These are phyloP conservation scores for Eutrema japonicum DNA, from an alignment of 345 rosid genomes.

Conservation along the genomic window DNA sequence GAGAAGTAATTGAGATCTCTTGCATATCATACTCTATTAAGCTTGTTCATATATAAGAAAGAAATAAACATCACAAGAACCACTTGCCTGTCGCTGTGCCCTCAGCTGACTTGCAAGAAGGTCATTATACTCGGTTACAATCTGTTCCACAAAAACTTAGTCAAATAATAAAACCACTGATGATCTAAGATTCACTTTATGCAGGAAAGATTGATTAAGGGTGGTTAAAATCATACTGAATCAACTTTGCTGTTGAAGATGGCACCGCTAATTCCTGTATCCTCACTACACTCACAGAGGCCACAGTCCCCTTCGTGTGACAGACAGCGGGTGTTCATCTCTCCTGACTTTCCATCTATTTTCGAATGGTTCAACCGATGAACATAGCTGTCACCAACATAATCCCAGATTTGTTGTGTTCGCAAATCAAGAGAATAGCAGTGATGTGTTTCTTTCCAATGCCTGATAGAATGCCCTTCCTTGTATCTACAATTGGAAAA, in stretches of 20 bases:
- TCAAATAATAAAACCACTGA: background rate
- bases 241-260: constrained; percentile 90
- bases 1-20: constrained; percentile 20
- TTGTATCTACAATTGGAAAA: constrained; percentile 65
- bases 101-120: constrained; percentile 85
- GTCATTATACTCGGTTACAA: constrained; percentile 77
- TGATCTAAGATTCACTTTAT: constrained; percentile 7
- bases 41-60: constrained; percentile 22
- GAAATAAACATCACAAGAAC: constrained; percentile 8
- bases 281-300: constrained; percentile 71
- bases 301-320: constrained; percentile 71
- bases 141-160: constrained; percentile 49
- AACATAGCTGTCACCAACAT: constrained; percentile 92
- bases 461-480: constrained; percentile 89
- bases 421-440: constrained; percentile 87
- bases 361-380: constrained; percentile 92
- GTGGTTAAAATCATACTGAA: constrained; percentile 55
- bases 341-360: constrained; percentile 74
- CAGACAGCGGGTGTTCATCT: constrained; percentile 58
- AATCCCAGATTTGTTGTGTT: constrained; percentile 96
- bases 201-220: background rate
- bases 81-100: constrained; percentile 80
- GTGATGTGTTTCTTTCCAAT: constrained; percentile 91
- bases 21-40: background rate
- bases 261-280: constrained; percentile 78